Percentiles rank a stretch among this genome's conserved stretches.
Conservation (phyloP, 225 moss, liverwort and hornwort genomes). For the Thuidium tamariscinum region DNA sequence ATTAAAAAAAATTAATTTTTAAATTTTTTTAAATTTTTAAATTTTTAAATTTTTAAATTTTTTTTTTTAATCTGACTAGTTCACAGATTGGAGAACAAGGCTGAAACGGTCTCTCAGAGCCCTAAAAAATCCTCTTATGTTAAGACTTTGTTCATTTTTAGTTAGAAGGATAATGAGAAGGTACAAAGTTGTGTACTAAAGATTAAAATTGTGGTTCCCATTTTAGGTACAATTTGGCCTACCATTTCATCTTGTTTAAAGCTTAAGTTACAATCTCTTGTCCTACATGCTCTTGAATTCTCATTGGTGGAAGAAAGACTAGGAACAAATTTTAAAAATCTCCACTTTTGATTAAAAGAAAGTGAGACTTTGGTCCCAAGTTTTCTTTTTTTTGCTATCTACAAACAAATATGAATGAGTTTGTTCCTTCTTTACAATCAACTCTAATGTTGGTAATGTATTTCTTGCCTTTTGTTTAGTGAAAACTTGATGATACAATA, state of each 20-base stretch:
- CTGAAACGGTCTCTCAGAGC: too few relatives aligned
- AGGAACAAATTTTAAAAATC: background rate
- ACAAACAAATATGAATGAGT: background rate
- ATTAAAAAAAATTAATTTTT: too few relatives aligned
- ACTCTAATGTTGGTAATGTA: fast-evolving
- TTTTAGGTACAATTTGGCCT: fast-evolving
- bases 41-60: too few relatives aligned
- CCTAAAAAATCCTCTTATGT: too few relatives aligned
- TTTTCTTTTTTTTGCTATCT: background rate
- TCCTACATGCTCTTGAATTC: background rate
- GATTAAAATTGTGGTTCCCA: fast-evolving
- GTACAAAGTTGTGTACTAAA: background rate
- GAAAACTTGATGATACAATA: background rate
- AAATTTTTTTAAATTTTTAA: too few relatives aligned
- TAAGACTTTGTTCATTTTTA: too few relatives aligned
- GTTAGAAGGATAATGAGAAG: too few relatives aligned
- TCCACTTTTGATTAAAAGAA: background rate
- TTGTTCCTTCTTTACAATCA: background rate
- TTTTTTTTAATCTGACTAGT: too few relatives aligned
- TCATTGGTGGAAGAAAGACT: fast-evolving
- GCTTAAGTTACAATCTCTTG: background rate
- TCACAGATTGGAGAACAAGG: too few relatives aligned
- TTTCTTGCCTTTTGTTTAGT: background rate
- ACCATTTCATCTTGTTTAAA: background rate
- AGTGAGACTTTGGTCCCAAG: background rate